phyloP scores from a whole-genome alignment of 2,329 filamentous ascomycete genomes.

The Colletotrichum liriopes region DNA sequence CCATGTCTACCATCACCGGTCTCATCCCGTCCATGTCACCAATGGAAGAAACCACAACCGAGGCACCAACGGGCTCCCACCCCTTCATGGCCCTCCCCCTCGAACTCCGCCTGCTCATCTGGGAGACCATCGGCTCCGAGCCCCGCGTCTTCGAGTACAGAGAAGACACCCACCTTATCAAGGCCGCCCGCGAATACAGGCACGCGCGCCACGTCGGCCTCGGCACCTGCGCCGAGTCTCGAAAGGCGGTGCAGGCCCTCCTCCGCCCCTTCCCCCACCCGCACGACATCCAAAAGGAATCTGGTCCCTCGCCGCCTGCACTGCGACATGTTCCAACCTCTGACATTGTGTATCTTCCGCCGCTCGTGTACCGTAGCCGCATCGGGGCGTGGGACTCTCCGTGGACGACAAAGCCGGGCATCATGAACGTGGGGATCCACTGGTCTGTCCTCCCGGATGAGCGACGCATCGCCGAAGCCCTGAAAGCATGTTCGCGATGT shows the following conservation, averaged over 20 bases:
- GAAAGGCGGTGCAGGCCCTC: slow-evolving; percentile 10
- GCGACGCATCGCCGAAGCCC: slow-evolving; percentile 31
- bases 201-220: slow-evolving; percentile 33
- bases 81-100: slow-evolving; percentile 35
- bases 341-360: slow-evolving; percentile 37
- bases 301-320: neutral
- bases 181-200: slow-evolving; percentile 24
- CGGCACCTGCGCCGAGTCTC: slow-evolving; percentile 27
- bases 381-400: slow-evolving; percentile 35
- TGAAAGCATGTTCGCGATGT: slow-evolving; percentile 16
- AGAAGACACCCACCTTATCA: slow-evolving; percentile 32
- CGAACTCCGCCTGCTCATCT: slow-evolving; percentile 37
- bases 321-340: slow-evolving; percentile 3
- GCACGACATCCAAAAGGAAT: slow-evolving; percentile 29
- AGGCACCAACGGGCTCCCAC: slow-evolving; percentile 2
- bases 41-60: neutral
- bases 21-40: neutral
- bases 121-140: slow-evolving; percentile 21
- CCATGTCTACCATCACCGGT: neutral
- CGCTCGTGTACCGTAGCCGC: slow-evolving; percentile 35
- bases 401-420: slow-evolving; percentile 36
- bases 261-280: slow-evolving; percentile 24
- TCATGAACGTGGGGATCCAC: slow-evolving; percentile 33
- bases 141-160: slow-evolving; percentile 34
- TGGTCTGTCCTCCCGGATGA: slow-evolving; percentile 39